Evolutionary conservation across 306 rosid genomes (phyloP), one percentile per base, ranked within the genome.

Genomic region (Corylus americana): DNA sequence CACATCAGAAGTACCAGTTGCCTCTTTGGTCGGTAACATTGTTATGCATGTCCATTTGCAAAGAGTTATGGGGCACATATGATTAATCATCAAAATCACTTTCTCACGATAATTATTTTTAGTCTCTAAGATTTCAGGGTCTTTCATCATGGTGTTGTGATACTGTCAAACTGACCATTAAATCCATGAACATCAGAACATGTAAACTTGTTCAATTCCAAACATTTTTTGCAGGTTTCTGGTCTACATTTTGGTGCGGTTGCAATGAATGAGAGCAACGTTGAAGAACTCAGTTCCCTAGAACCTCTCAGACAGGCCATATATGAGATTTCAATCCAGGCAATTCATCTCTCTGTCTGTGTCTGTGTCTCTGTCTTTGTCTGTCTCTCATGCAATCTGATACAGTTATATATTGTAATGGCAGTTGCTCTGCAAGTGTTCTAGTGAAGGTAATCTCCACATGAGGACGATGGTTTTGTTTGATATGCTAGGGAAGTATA

Each of bases 401-500:
- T 67, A 47, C 20, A 48, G 68, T 57, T 73, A 54, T 31, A 31
- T 31, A 31, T 76, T 48, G 48, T 75, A 53, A 74, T 82, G 79
- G 70, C 91, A 91, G 93, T 80, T 86, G 16, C 69, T 71, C 44
- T 88, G 90, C 79, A 83, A 82, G 75, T 78, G 85, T 72, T 78
- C 76, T 45, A 73, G 63, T 39, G 86, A 85, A 78, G 85, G 61
- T 16, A 85, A 79, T 78, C 80, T 78, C 37, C 89, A 89, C 74
- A 74, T 73, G 53, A 85, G 68, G 74, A 78, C 88, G 39, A 85
- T 89, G 85, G 31, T 29, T 67, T 54, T 91, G 83, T 86, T 91
- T 87, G 92, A 88, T 78, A 76, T 84, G 78, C 84, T 89, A 37
- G 88, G 80, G 17, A 82, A 84, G 7, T 88, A 86, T 67, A 83